These are phyloP conservation scores for Spraguea lophii DNA, from an alignment of 371 early-diverging fungal species.

Conservation along the genomic window DNA sequence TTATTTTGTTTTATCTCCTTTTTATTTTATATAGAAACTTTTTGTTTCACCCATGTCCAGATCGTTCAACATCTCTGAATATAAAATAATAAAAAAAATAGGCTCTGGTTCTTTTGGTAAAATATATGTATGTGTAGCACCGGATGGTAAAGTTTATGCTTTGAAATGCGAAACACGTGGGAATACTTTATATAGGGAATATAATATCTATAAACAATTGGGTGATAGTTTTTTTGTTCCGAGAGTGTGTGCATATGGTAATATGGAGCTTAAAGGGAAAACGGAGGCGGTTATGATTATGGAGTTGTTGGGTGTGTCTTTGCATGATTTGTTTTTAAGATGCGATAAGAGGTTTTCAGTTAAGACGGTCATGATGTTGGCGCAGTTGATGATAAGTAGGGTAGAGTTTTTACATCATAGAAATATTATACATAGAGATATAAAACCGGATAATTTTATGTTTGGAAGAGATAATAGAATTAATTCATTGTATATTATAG, in stretches of 20 bases:
- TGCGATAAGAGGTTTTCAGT: conserved; percentile 80
- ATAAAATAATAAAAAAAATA: conserved; percentile 64
- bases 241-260: conserved; percentile 46
- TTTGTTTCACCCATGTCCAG: neutral
- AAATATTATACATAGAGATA: conserved; percentile 86
- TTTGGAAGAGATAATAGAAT: conserved; percentile 71
- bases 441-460: conserved; percentile 97
- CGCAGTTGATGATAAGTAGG: conserved; percentile 81
- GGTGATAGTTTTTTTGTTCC: conserved; percentile 43
- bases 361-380: conserved; percentile 88
- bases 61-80: too few relatives aligned
- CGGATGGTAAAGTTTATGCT: conserved; percentile 46
- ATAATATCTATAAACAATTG: conserved; percentile 46
- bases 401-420: conserved; percentile 87
- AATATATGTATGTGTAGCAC: conserved; percentile 63
- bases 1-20: neutral
- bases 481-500: conserved; percentile 87
- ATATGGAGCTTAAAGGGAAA: conserved; percentile 31
- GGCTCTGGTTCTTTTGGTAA: conserved; percentile 96
- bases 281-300: conserved; percentile 55
- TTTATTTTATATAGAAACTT: neutral
- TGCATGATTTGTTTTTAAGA: conserved; percentile 92
- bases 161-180: conserved; percentile 50
- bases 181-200: conserved; percentile 49
- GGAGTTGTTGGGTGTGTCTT: conserved; percentile 85